phyloP scores from a whole-genome alignment of 192 early-diverging fungal genomes.

The Geosiphon pyriformis region DNA sequence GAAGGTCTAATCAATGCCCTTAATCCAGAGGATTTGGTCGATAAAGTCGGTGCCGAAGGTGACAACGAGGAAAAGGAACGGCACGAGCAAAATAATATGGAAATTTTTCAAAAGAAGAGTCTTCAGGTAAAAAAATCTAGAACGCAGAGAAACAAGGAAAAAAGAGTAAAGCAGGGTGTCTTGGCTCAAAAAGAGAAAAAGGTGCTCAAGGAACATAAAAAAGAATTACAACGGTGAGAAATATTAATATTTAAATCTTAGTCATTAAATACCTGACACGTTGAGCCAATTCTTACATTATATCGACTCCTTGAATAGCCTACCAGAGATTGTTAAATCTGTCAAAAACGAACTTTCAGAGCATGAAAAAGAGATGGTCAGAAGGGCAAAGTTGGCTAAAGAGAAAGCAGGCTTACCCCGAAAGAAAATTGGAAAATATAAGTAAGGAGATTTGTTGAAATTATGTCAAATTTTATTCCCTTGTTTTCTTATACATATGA shows the following conservation, averaged over 20 bases:
- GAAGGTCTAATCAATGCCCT: slow-evolving; percentile 29
- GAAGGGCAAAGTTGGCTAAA: slow-evolving; percentile 28
- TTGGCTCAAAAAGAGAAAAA: slow-evolving; percentile 22
- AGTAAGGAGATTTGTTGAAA: slow-evolving; percentile 29
- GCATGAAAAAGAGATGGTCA: slow-evolving; percentile 27
- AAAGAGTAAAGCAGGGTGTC: slow-evolving; percentile 21
- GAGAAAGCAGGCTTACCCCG: slow-evolving; percentile 34
- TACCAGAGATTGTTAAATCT: slow-evolving; percentile 43
- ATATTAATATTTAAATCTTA: too few species aligned
- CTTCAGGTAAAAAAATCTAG: slow-evolving; percentile 10
- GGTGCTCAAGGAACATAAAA: slow-evolving; percentile 15
- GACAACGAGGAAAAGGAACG: slow-evolving; percentile 35
- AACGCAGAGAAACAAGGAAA: slow-evolving; percentile 26
- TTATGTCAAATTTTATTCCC: too few species aligned
- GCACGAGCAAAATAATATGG: too few species aligned
- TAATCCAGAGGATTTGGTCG: slow-evolving; percentile 28
- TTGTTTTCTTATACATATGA: too few species aligned
- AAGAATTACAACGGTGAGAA: slow-evolving; percentile 9
- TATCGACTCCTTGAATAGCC: slow-evolving; percentile 29
- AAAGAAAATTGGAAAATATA: slow-evolving; percentile 38
- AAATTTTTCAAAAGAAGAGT: slow-evolving; percentile 27
- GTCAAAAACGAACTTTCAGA: slow-evolving; percentile 38
- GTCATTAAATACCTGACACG: too few species aligned
- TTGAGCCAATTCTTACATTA: too few species aligned
- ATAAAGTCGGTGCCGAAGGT: slow-evolving; percentile 29